These are phyloP conservation scores for Lepidium didymum DNA, from an alignment of 345 rosid genomes.

Conservation along the genomic window DNA sequence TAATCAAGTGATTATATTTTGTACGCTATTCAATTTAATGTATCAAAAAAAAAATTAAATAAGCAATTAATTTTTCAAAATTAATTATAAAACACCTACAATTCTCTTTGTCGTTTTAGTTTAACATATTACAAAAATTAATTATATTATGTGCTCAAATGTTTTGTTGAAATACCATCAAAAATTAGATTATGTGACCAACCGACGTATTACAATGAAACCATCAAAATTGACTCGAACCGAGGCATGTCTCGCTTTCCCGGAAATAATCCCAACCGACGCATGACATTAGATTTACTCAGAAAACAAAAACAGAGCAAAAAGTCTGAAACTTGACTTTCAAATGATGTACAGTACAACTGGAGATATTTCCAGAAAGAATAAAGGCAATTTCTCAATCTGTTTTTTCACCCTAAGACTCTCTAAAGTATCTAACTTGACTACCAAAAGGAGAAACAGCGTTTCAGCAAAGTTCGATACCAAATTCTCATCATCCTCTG, in stretches of 20 bases:
- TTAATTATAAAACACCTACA: not conserved
- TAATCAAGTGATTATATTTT: conserved; percentile 2
- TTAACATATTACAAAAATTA: not conserved
- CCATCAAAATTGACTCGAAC: not conserved
- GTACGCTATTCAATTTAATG: not conserved
- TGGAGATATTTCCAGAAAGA: not conserved
- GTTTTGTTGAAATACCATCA: conserved; percentile 14
- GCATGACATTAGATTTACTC: no score
- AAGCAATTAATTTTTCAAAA: not conserved
- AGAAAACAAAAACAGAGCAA: not conserved
- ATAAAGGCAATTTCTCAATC: not conserved
- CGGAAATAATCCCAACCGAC: no score
- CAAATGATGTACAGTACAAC: not conserved
- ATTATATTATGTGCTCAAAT: conserved; percentile 4
- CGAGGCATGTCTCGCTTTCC: no score
- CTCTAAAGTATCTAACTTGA: not conserved
- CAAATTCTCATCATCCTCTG: conserved; percentile 3
- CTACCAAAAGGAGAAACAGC: not conserved
- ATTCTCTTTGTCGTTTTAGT: not conserved
- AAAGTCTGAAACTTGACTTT: conserved; percentile 1
- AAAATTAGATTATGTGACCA: not conserved
- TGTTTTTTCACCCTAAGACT: not conserved
- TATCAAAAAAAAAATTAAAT: not conserved
- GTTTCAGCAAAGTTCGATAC: conserved; percentile 7
- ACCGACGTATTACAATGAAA: conserved; percentile 16